Base-by-base conservation (phyloP, 2,329 filamentous ascomycete genomes). In the Elsinoe fawcettii region DNA sequence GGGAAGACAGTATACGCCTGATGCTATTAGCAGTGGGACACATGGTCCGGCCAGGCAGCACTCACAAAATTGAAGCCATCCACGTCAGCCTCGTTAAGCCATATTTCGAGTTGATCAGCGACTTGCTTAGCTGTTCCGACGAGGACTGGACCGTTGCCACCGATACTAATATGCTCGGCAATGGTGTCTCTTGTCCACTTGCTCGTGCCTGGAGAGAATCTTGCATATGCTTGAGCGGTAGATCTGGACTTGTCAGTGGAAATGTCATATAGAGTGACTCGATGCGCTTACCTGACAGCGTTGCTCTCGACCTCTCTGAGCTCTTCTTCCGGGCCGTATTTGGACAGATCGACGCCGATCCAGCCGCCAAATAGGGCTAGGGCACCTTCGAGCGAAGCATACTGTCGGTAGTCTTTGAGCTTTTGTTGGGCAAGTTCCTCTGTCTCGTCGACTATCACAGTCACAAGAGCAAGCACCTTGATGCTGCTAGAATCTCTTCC, bases 351-450 rank as follows among this genome's bases (percentile, higher is more conserved):
- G 47, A 85, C 83, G 0, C 83, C 86, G 0, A 86, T 88, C 85
- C 86, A 90, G 1, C 86, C 86, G 22, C 85, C 84, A 63, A 89
- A 89, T 18, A 89, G 69, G 1, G 85, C 82, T 58, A 88, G 66
- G 0, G 85, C 86, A 1, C 86, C 86, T 62, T 85, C 86, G 39
- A 79, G 74, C 1, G 79, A 79, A 0, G 83, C 86, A 64, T 87
- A 81, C 57, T 78, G 76, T 7, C 78, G 74, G 59, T 82, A 83
- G 3, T 87, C 81, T 0, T 75, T 70, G 55, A 84, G 80, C 69
- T 88, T 88, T 5, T 76, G 79, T 58, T 77, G 70, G 0, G 86
- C 86, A 65, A 87, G 84, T 56, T 84, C 82, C 61, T 87, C 80
- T 0, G 85, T 88, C 32, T 69, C 73, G 0, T 83, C 86, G 0